Conservation (phyloP, 2,329 filamentous ascomycete species). For the Orbilia blumenaviensis region DNA sequence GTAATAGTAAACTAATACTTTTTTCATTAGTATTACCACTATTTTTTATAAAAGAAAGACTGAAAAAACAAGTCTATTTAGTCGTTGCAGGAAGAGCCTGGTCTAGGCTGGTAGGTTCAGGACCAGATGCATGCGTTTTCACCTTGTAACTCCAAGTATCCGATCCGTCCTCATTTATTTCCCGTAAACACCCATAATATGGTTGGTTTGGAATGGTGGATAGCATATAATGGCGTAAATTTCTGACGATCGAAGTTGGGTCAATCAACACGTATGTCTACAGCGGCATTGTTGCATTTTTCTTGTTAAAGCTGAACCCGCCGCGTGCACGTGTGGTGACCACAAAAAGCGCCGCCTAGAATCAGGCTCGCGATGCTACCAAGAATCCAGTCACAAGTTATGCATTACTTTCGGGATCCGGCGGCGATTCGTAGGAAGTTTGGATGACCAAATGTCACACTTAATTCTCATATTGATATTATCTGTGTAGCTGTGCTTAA, state of each 20-base stretch:
- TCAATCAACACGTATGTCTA: background rate
- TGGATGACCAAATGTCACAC: background rate
- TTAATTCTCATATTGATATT: too few relatives aligned
- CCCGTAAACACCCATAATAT: background rate
- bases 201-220: conserved; percentile 10
- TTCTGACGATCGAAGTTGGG: conserved; percentile 1
- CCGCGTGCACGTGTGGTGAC: background rate
- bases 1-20: too few relatives aligned
- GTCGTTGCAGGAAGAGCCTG: too few relatives aligned
- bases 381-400: background rate
- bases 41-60: too few relatives aligned
- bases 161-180: background rate
- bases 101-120: too few relatives aligned
- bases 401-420: background rate
- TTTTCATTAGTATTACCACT: too few relatives aligned
- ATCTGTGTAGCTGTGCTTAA: conserved; percentile 13
- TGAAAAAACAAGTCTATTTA: too few relatives aligned
- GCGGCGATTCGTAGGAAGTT: background rate
- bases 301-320: background rate
- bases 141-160: too few relatives aligned
- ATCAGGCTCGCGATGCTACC: too few relatives aligned
- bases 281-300: background rate
- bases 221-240: background rate
- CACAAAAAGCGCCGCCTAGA: background rate
- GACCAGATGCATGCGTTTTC: background rate